These are phyloP conservation scores for Penicillium olsonii DNA, from an alignment of 2,329 filamentous ascomycete species.

Conservation along the genomic window DNA sequence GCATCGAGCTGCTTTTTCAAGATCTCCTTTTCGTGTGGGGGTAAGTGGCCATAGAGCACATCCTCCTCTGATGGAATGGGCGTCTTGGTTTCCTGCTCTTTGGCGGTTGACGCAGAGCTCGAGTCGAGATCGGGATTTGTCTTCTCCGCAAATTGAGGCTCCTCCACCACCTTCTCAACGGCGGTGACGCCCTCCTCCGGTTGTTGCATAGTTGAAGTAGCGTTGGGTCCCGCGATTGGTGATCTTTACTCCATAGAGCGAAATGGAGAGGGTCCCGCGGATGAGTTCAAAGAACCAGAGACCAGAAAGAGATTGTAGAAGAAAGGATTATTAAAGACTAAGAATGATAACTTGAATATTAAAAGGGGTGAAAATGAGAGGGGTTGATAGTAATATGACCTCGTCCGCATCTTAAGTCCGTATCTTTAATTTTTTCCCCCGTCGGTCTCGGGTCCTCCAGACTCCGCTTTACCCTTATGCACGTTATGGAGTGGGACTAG, in stretches of 20 bases:
- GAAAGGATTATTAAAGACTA: neutral
- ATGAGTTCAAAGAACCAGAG: no score
- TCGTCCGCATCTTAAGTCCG: neutral
- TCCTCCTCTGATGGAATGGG: conserved; percentile 45
- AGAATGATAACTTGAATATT: neutral
- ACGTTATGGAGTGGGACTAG: neutral
- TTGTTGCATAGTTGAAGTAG: conserved; percentile 21
- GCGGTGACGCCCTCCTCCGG: conserved; percentile 19
- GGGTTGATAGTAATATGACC: neutral
- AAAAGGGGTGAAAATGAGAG: neutral
- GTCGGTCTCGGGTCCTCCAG: neutral
- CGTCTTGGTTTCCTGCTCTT: conserved; percentile 35
- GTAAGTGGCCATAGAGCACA: conserved; percentile 62
- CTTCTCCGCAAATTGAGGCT: conserved; percentile 16
- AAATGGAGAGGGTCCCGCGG: neutral
- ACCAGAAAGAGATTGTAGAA: neutral
- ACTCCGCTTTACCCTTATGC: conserved; percentile 4
- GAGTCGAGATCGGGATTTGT: conserved; percentile 18
- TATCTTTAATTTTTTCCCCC: neutral
- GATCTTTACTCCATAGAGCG: conserved; percentile 7
- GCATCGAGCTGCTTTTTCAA: conserved; percentile 69
- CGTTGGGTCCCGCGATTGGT: neutral
- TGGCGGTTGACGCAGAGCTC: conserved; percentile 24
- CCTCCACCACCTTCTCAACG: conserved; percentile 17
- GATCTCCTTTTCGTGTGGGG: conserved; percentile 65